phyloP scores from a whole-genome alignment of 345 rosid species.

The Turnera subulata region DNA sequence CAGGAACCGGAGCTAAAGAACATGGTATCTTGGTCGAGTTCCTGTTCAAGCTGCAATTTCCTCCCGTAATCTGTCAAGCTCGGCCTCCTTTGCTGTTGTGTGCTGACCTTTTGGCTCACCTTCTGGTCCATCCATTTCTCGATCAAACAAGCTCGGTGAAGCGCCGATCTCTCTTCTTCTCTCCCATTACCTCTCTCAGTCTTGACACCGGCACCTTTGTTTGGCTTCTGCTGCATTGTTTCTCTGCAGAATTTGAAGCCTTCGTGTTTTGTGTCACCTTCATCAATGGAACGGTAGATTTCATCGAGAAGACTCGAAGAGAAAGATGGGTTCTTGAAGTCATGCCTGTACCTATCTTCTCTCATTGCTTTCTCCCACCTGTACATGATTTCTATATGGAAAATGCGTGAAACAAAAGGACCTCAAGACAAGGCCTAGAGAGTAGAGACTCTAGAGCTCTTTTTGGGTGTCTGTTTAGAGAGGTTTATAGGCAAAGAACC shows the following conservation, averaged over 20 bases:
- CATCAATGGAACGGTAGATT: conserved; percentile 83
- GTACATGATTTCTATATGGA: conserved; percentile 24
- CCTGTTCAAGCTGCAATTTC: conserved; percentile 23
- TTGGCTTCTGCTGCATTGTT: conserved; percentile 29
- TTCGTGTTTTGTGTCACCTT: conserved; percentile 26
- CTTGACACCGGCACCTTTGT: conserved; percentile 13
- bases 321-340: conserved; percentile 61
- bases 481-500: not conserved
- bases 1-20: conserved; percentile 64
- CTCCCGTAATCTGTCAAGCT: conserved; percentile 28
- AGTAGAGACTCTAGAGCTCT: conserved; percentile 15
- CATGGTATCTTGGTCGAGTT: conserved; percentile 36
- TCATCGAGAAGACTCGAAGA: conserved; percentile 87
- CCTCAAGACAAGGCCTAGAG: not conserved
- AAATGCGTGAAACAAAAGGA: not conserved
- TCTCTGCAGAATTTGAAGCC: conserved; percentile 43
- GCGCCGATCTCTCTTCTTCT: conserved; percentile 20
- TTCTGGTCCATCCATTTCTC: conserved; percentile 43
- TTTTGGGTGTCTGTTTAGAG: not conserved
- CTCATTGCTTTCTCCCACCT: conserved; percentile 34
- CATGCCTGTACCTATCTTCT: conserved; percentile 22
- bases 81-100: conserved; percentile 15
- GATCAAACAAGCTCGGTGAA: conserved; percentile 34
- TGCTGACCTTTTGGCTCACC: conserved; percentile 16
- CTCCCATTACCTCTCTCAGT: conserved; percentile 7